These are phyloP conservation scores for Trichosporon sp. DNA, from an alignment of 1,284 basidiomycete species.

Conservation along the genomic window DNA sequence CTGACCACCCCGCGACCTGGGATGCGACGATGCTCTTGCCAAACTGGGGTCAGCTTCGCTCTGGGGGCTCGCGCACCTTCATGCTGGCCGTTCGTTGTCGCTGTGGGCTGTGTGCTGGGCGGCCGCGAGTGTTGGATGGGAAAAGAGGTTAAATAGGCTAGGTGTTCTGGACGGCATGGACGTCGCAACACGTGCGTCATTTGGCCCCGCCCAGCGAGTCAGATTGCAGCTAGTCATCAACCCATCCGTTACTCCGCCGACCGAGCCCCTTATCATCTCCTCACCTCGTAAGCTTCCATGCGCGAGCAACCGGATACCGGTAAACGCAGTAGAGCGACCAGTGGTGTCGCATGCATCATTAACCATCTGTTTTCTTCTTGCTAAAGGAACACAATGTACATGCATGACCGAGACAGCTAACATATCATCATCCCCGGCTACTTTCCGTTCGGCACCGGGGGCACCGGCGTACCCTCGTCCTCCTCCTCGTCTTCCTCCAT, in stretches of 20 bases:
- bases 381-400: conserved; percentile 1
- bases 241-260: conserved; percentile 9
- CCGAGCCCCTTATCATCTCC: conserved; percentile 2
- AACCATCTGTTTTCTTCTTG: too few species aligned
- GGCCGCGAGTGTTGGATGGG: conserved; percentile 2
- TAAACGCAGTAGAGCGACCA: too few species aligned
- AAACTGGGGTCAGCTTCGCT: conserved; percentile 65
- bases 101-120: neutral
- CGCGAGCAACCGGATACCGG: too few species aligned
- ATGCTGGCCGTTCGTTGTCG: conserved; percentile 13
- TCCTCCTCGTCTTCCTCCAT: conserved; percentile 46
- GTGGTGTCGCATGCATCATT: neutral
- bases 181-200: conserved; percentile 18
- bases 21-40: conserved; percentile 97
- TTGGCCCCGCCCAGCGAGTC: conserved; percentile 14
- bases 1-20: conserved; percentile 95
- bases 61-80: neutral
- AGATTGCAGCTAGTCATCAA: conserved; percentile 14
- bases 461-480: conserved; percentile 29
- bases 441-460: conserved; percentile 15
- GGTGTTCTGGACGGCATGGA: neutral
- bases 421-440: neutral
- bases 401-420: neutral
- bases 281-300: too few species aligned
- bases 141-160: conserved; percentile 17